Percentiles rank a stretch among this genome's conserved stretches.
Evolutionary conservation across 371 early-diverging fungal species (phyloP).

Genomic region (Conidiobolus incongruus): DNA sequence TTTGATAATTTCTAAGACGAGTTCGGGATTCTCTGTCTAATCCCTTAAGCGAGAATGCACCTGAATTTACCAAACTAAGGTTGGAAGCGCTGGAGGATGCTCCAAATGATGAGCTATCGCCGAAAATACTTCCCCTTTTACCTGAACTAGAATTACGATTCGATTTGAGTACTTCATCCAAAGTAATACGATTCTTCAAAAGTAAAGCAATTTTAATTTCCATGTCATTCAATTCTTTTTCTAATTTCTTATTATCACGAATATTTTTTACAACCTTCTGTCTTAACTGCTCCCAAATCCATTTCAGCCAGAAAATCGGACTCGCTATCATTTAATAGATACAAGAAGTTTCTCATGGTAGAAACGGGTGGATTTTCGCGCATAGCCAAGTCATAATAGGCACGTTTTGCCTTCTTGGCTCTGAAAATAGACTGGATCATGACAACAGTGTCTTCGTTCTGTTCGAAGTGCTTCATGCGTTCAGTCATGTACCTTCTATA

Average conservation of each 20-base stretch:
- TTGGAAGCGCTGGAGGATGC: slow-evolving; percentile 9
- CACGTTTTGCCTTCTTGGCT: slow-evolving; percentile 53
- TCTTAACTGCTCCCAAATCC: slow-evolving; percentile 65
- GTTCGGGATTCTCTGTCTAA: slow-evolving; percentile 68
- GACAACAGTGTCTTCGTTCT: slow-evolving; percentile 47
- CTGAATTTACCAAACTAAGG: not conserved
- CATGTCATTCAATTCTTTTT: slow-evolving; percentile 60
- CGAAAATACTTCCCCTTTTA: slow-evolving; percentile 1
- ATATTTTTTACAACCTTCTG: slow-evolving; percentile 69
- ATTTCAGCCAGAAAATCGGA: slow-evolving; percentile 81
- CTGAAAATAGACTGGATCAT: slow-evolving; percentile 68
- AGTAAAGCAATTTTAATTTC: slow-evolving; percentile 94
- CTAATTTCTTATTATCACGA: slow-evolving; percentile 68
- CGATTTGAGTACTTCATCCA: slow-evolving; percentile 78
- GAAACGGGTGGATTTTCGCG: slow-evolving; percentile 52
- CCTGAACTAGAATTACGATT: slow-evolving; percentile 22
- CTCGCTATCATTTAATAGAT: slow-evolving; percentile 74
- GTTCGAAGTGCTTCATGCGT: slow-evolving; percentile 36
- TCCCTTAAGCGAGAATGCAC: slow-evolving; percentile 23
- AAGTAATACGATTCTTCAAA: slow-evolving; percentile 83
- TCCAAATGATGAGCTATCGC: slow-evolving; percentile 20
- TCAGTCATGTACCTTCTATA: slow-evolving; percentile 8
- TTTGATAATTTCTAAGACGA: slow-evolving; percentile 61
- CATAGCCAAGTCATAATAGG: slow-evolving; percentile 47
- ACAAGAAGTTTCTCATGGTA: slow-evolving; percentile 66